Percentiles rank a stretch among this genome's conserved stretches.
These are phyloP conservation scores for Cruciata laevipes DNA, from an alignment of 257 asterid genomes.

Conservation along the genomic window DNA sequence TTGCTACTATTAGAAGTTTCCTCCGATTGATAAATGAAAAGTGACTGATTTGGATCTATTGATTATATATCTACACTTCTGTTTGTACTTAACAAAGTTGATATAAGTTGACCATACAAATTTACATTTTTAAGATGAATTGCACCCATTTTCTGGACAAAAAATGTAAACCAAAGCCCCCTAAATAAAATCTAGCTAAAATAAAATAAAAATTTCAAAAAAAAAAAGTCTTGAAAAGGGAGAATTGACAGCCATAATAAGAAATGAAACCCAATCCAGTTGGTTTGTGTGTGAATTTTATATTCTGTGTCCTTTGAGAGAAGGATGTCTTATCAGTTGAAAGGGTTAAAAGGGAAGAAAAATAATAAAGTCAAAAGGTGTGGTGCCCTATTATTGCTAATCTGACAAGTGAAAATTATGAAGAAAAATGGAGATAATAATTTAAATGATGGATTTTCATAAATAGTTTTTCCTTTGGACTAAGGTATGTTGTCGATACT, in stretches of 20 bases:
- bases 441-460: neutral
- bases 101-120: too few species aligned
- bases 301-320: neutral
- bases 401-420: constrained; percentile 33
- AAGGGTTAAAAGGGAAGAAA: constrained; percentile 19
- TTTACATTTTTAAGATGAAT: too few species aligned
- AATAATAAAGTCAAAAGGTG: constrained; percentile 34
- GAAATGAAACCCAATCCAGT: constrained; percentile 4
- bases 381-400: constrained; percentile 14
- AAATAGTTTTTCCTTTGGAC: constrained; percentile 19
- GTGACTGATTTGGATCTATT: too few species aligned
- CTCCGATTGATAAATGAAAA: too few species aligned
- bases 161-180: too few species aligned
- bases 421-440: neutral
- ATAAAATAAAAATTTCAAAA: too few species aligned
- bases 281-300: neutral
- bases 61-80: too few species aligned
- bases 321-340: constrained; percentile 39
- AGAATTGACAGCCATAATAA: constrained; percentile 5
- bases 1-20: too few species aligned
- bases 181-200: neutral
- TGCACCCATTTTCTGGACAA: too few species aligned
- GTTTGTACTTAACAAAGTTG: too few species aligned
- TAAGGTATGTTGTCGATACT: constrained; percentile 23
- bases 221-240: neutral